Evolutionary conservation across 2,329 filamentous ascomycete genomes (phyloP).

Genomic region (Fusarium albidum): DNA sequence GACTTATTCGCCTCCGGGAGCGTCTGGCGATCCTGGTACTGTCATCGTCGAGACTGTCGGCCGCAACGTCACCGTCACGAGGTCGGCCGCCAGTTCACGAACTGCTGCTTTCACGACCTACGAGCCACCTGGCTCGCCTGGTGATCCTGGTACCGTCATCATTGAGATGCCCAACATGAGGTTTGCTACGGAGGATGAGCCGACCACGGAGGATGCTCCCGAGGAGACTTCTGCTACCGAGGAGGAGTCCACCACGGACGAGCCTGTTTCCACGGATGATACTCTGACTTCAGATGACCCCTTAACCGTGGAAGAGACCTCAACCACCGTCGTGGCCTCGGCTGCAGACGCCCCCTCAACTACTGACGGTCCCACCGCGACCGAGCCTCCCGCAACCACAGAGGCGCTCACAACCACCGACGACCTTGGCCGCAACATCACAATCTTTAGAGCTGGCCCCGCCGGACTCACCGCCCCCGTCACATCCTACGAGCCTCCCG

Average conservation of each 20-base stretch:
- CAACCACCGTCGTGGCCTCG: too few species aligned
- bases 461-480: slow-evolving; percentile 7
- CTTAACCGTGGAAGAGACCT: too few species aligned
- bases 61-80: neutral
- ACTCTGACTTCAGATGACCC: too few species aligned
- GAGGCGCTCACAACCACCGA: neutral
- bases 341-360: too few species aligned
- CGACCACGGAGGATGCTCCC: too few species aligned
- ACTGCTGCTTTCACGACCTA: slow-evolving; percentile 14
- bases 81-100: neutral
- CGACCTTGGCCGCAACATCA: slow-evolving; percentile 13
- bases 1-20: slow-evolving; percentile 22
- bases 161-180: slow-evolving; percentile 20
- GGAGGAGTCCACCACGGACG: too few species aligned
- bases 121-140: slow-evolving; percentile 12
- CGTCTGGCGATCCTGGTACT: slow-evolving; percentile 21
- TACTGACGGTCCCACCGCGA: too few species aligned
- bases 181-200: neutral
- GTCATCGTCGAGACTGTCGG: slow-evolving; percentile 21
- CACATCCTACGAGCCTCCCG: slow-evolving; percentile 14
- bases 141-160: slow-evolving; percentile 21
- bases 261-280: too few species aligned
- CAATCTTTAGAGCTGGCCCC: slow-evolving; percentile 14
- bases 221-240: too few species aligned
- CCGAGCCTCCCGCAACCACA: too few species aligned